Percentiles rank a stretch among this genome's conserved stretches.
These are phyloP conservation scores for Teunomyces pallodes DNA, from an alignment of 805 yeast species.

Conservation along the genomic window DNA sequence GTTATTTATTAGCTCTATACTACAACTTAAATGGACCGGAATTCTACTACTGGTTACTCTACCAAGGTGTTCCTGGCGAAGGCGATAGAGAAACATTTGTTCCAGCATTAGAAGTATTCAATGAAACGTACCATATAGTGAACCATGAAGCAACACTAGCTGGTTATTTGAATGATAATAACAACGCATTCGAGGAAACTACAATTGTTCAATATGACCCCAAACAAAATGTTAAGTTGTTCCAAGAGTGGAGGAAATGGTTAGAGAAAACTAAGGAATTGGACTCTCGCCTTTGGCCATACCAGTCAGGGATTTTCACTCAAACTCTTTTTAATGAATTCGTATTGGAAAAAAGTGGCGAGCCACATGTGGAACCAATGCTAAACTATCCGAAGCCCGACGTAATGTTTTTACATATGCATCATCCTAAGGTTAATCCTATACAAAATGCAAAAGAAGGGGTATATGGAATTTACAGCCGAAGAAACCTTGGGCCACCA, in stretches of 20 bases:
- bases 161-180: slow-evolving; percentile 12
- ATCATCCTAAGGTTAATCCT: slow-evolving; percentile 20
- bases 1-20: slow-evolving; percentile 31
- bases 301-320: slow-evolving; percentile 14
- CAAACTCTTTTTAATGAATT: slow-evolving; percentile 11
- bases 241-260: slow-evolving; percentile 28
- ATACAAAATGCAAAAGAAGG: slow-evolving; percentile 12
- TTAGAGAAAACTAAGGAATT: slow-evolving; percentile 12
- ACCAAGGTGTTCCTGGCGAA: slow-evolving; percentile 33
- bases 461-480: slow-evolving; percentile 10
- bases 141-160: slow-evolving; percentile 20
- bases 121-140: slow-evolving; percentile 32
- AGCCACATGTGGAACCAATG: background rate
- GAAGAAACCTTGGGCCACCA: slow-evolving; percentile 18
- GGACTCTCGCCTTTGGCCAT: slow-evolving; percentile 17
- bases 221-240: slow-evolving; percentile 9
- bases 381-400: slow-evolving; percentile 12
- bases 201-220: slow-evolving; percentile 25
- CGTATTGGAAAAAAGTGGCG: background rate
- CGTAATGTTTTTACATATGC: slow-evolving; percentile 21
- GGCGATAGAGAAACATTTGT: slow-evolving; percentile 39
- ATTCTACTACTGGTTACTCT: slow-evolving; percentile 28
- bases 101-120: slow-evolving; percentile 37
- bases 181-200: slow-evolving; percentile 17
- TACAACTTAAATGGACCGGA: slow-evolving; percentile 32